Evolutionary conservation across 768 basidiomycete genomes (phyloP), one percentile per base, ranked within the genome.

Genomic region (Suillus variegatus): DNA sequence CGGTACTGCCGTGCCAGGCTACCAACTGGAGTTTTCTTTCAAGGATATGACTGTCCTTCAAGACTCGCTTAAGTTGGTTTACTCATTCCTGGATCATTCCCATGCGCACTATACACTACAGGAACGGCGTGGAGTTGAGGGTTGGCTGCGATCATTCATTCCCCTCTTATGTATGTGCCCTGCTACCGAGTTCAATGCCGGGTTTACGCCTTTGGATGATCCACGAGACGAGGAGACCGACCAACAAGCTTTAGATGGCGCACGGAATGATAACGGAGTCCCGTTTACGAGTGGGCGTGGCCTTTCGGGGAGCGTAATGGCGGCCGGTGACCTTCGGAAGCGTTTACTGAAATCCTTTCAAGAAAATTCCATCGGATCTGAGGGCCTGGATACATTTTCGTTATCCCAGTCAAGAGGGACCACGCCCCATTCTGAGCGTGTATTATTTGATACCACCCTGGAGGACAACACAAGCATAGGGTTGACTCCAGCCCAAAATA

Each of bases 61-160:
- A 68, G 97, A 99, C 77, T 85, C 88, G 35, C 84, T 97, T 74
- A 95, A 95, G 81, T 84, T 99, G 78, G 86, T 96, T 66, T 91
- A 93, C 74, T 88, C 90, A 16, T 98, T 93, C 81, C 84, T 99
- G 70, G 97, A 98, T 71, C 93, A 91, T 73, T 90, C 91, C 56
- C 88, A 89, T 69, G 86, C 84, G 18, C 85, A 86, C 64, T 93
- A 93, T 76, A 91, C 88, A 65, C 77, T 84, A 3, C 81, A 83
- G 61, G 97, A 99, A 79, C 87, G 94, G 54, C 87, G 92, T 54
- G 82, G 85, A 38, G 88, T 98, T 49, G 97, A 98, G 74, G 83
- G 84, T 57, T 96, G 96, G 78, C 81, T 99, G 40, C 86, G 92
- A 43, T 81, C 85, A 12, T 95, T 99, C 75, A 82, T 98, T 56